Evolutionary conservation across 345 rosid genomes (phyloP).

Genomic region (Hibiscus tridactylites): DNA sequence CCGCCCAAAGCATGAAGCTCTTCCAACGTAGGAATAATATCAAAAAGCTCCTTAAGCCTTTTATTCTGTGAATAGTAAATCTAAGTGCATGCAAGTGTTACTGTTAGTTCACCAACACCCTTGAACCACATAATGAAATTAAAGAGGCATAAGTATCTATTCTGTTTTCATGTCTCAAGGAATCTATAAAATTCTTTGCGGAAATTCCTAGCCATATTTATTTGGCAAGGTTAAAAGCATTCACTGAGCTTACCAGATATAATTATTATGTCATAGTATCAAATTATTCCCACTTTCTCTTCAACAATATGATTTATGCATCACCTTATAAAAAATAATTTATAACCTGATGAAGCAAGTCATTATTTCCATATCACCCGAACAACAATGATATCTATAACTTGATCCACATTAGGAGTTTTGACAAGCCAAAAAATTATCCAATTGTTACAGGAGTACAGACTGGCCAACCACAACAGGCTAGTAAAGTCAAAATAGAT

Average conservation of each 20-base stretch:
- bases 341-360: not conserved
- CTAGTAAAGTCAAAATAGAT: not conserved
- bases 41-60: constrained; percentile 67
- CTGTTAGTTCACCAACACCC: not conserved
- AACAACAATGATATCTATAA: not conserved
- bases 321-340: not conserved
- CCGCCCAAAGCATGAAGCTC: constrained; percentile 82
- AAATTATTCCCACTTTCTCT: not conserved
- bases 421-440: not conserved
- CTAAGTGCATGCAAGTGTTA: not conserved
- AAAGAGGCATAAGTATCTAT: not conserved
- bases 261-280: not conserved
- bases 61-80: constrained; percentile 47
- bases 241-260: not conserved
- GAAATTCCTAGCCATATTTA: not conserved
- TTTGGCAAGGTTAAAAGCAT: not conserved
- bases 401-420: not conserved
- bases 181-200: not conserved
- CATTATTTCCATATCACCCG: not conserved
- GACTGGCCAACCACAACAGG: not conserved
- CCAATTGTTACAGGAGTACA: not conserved
- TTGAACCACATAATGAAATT: not conserved
- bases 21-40: constrained; percentile 64
- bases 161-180: not conserved
- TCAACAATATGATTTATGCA: not conserved